Evolutionary conservation across 202 grass and related monocot species (phyloP).

Genomic region (Eragrostis tef): DNA sequence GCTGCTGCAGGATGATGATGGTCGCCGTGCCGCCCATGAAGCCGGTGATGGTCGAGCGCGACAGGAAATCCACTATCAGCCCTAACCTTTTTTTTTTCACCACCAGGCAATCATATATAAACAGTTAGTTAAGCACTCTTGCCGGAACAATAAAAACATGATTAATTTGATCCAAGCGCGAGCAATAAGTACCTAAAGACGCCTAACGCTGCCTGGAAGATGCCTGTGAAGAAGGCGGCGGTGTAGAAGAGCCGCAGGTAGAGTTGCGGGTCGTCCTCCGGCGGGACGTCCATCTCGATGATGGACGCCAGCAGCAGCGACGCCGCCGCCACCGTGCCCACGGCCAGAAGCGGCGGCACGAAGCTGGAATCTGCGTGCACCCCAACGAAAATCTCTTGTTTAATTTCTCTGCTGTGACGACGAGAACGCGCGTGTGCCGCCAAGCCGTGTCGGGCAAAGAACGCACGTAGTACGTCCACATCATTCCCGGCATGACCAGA

Average conservation of each 20-base stretch:
- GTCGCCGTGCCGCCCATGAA: slow-evolving; percentile 96
- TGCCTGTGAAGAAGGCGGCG: slow-evolving; percentile 85
- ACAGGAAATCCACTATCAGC: slow-evolving; percentile 91
- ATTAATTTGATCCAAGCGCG: not conserved
- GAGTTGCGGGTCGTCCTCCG: slow-evolving; percentile 55
- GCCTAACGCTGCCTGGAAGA: slow-evolving; percentile 73
- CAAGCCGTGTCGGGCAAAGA: not conserved
- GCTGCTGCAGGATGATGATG: slow-evolving; percentile 94
- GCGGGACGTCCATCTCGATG: slow-evolving; percentile 52
- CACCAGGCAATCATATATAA: not conserved
- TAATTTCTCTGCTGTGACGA: too few relatives aligned
- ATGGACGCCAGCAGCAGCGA: slow-evolving; percentile 78
- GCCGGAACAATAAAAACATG: too few relatives aligned
- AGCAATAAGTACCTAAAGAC: slow-evolving; percentile 56
- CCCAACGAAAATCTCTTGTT: too few relatives aligned
- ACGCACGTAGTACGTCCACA: slow-evolving; percentile 24
- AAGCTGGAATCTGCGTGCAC: slow-evolving; percentile 79
- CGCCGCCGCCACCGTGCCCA: slow-evolving; percentile 85
- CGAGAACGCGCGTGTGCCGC: not conserved
- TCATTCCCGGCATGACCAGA: not conserved
- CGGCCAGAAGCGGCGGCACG: slow-evolving; percentile 89
- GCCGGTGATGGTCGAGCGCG: slow-evolving; percentile 83
- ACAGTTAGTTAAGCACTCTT: too few relatives aligned
- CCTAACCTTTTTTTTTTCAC: slow-evolving; percentile 68
- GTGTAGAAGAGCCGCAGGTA: slow-evolving; percentile 79